phyloP scores from a whole-genome alignment of 1,284 basidiomycete species.

The Chalciporus sp. region DNA sequence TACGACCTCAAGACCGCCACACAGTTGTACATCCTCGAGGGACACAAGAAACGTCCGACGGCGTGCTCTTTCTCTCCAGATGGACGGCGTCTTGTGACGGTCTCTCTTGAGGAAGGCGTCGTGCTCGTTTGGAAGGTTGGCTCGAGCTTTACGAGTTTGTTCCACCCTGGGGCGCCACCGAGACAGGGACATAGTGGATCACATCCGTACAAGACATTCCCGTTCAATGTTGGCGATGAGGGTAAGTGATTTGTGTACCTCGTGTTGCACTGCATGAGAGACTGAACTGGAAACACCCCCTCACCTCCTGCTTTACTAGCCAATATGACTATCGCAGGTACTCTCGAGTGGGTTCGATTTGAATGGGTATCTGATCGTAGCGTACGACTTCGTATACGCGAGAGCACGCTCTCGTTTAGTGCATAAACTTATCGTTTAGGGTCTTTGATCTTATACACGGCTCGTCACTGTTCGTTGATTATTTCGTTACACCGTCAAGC shows the following conservation, averaged over 20 bases:
- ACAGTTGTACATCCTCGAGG: constrained; percentile 91
- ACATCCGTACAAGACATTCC: constrained; percentile 82
- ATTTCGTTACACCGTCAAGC: neutral
- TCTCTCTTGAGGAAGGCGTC: constrained; percentile 82
- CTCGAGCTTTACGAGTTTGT: constrained; percentile 82
- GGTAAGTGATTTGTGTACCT: constrained; percentile 40
- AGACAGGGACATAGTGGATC: constrained; percentile 83
- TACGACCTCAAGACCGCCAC: constrained; percentile 97
- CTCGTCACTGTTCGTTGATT: neutral
- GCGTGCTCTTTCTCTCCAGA: constrained; percentile 92
- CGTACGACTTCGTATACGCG: constrained; percentile 79
- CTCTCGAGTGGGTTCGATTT: constrained; percentile 74
- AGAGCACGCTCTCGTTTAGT: constrained; percentile 82
- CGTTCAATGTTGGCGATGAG: constrained; percentile 71
- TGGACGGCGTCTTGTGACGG: constrained; percentile 85
- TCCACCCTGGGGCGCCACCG: constrained; percentile 89
- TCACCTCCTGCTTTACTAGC: constrained; percentile 46
- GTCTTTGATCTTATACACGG: neutral
- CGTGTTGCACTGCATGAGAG: no score
- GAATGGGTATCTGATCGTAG: constrained; percentile 84
- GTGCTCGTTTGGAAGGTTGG: constrained; percentile 92
- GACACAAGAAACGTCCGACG: constrained; percentile 78
- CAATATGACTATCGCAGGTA: constrained; percentile 69
- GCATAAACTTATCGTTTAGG: constrained; percentile 44
- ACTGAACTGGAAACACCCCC: neutral